Conservation (phyloP, 805 yeast genomes). For the Schwanniomyces occidentalis region DNA sequence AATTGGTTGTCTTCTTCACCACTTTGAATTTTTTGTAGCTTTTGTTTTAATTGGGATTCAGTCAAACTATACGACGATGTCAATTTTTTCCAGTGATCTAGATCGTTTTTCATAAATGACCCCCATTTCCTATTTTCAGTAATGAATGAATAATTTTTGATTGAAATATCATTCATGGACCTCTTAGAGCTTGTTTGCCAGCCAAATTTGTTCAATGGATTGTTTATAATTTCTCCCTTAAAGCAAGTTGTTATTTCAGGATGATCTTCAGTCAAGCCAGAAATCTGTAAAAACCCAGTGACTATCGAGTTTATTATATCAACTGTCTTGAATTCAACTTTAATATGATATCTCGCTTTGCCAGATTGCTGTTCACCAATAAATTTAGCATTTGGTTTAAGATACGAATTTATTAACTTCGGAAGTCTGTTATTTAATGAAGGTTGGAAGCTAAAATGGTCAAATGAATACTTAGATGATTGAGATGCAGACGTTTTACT, state of each 20-base stretch:
- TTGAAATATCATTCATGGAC: constrained; percentile 9
- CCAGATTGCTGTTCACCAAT: constrained; percentile 74
- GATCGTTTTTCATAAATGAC: constrained; percentile 37
- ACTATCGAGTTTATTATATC: constrained; percentile 53
- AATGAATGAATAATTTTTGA: constrained; percentile 47
- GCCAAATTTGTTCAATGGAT: constrained; percentile 31
- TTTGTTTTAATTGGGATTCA: constrained; percentile 27
- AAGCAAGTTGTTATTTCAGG: constrained; percentile 71
- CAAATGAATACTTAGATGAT: constrained; percentile 3
- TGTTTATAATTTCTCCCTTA: constrained; percentile 67
- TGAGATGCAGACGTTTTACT: background rate
- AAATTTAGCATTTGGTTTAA: constrained; percentile 63
- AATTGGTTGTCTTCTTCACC: constrained; percentile 29
- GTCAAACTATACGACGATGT: constrained; percentile 52
- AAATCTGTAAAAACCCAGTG: constrained; percentile 64
- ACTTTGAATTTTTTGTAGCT: constrained; percentile 28
- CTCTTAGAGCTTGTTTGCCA: constrained; percentile 17
- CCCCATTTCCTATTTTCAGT: constrained; percentile 65
- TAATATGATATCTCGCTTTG: constrained; percentile 60
- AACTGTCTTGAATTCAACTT: constrained; percentile 68
- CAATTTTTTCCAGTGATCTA: constrained; percentile 54
- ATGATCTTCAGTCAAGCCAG: constrained; percentile 61
- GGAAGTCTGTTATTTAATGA: constrained; percentile 12
- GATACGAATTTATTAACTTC: constrained; percentile 41
- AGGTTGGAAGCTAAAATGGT: constrained; percentile 2